Conservation (phyloP, 305 asterid genomes). For the Solanum hybrid region DNA sequence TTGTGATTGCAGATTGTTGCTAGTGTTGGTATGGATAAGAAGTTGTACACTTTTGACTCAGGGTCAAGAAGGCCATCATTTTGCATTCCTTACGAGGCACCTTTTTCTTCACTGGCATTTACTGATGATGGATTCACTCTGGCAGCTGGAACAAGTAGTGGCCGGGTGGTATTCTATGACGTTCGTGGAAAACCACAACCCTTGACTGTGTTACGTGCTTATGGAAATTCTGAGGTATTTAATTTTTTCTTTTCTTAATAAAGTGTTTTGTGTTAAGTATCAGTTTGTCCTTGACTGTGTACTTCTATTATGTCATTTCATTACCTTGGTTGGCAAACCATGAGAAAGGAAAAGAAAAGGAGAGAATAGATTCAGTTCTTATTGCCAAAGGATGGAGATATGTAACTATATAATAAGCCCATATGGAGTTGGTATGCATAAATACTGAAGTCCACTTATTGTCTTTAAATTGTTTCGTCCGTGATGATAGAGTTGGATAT, state of each 20-base stretch:
- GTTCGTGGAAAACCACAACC: constrained; percentile 95
- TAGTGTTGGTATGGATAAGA: constrained; percentile 95
- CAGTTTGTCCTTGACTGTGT: constrained; percentile 6
- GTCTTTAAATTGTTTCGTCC: background rate
- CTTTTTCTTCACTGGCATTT: constrained; percentile 85
- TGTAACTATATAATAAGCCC: background rate
- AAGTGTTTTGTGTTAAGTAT: background rate
- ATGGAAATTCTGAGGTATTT: constrained; percentile 78
- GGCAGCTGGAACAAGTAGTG: constrained; percentile 97
- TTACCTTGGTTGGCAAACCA: background rate
- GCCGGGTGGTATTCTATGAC: constrained; percentile 83
- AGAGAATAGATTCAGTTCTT: background rate
- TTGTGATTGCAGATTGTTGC: constrained; percentile 69
- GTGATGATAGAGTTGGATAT: background rate
- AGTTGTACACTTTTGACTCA: constrained; percentile 79
- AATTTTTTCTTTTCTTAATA: constrained; percentile 16
- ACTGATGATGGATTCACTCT: constrained; percentile 86
- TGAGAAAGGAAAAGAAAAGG: background rate
- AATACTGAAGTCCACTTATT: background rate
- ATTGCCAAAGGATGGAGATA: background rate
- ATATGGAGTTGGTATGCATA: background rate
- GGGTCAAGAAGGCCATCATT: constrained; percentile 81
- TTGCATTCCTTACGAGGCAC: constrained; percentile 82
- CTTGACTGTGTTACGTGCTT: constrained; percentile 82
- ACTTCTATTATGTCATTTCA: background rate